Conservation (phyloP, 2,329 filamentous ascomycete genomes). For the Verticillium nonalfalfae region DNA sequence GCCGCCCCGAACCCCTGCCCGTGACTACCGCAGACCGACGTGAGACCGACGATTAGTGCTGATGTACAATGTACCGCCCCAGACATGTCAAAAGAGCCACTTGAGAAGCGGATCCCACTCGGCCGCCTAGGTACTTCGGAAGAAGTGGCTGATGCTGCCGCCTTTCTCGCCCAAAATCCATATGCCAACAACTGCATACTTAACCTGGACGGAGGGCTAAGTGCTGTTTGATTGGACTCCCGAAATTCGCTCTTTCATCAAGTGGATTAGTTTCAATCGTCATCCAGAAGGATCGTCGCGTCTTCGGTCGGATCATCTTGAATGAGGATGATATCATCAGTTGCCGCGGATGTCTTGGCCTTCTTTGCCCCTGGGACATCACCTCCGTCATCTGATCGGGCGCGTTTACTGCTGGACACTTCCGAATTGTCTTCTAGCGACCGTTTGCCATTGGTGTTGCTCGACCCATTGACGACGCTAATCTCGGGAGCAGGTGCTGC, state of each 20-base stretch:
- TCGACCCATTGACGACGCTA: constrained; percentile 29
- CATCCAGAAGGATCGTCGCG: constrained; percentile 44
- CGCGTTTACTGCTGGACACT: constrained; percentile 37
- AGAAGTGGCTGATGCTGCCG: constrained; percentile 76
- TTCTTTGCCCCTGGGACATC: constrained; percentile 38
- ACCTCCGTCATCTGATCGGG: constrained; percentile 33
- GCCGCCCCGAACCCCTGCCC: background rate
- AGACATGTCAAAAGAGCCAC: constrained; percentile 18
- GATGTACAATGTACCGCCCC: constrained; percentile 28
- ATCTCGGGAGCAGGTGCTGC: constrained; percentile 20
- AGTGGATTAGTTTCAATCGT: background rate
- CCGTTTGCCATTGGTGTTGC: constrained; percentile 33
- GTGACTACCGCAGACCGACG: background rate
- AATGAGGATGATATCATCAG: constrained; percentile 33
- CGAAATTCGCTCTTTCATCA: too few relatives aligned
- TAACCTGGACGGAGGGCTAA: constrained; percentile 80
- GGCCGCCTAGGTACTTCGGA: constrained; percentile 59
- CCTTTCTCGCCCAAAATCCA: constrained; percentile 69
- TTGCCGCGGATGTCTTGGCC: constrained; percentile 32
- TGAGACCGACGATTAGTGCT: constrained; percentile 11
- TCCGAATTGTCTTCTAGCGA: constrained; percentile 24
- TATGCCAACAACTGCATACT: constrained; percentile 86
- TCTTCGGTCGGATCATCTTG: constrained; percentile 16
- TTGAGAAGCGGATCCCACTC: constrained; percentile 16
- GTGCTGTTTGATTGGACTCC: constrained; percentile 48